phyloP scores from a whole-genome alignment of 768 basidiomycete species.

The Naganishia antarctica region DNA sequence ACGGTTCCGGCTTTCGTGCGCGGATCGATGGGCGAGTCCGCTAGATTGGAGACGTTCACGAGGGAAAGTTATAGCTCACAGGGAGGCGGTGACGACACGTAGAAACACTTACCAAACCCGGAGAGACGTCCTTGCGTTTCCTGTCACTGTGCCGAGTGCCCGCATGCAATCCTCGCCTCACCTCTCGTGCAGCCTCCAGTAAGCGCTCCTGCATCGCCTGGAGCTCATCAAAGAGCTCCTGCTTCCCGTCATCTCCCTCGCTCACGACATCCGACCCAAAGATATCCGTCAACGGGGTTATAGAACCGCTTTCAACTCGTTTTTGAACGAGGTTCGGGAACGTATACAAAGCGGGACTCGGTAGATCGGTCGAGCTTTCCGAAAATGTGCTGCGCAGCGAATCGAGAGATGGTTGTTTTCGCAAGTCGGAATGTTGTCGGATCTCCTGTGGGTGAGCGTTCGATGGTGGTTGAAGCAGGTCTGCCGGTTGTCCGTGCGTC shows the following conservation, averaged over 20 bases:
- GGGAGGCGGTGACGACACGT: too few relatives aligned
- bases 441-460: background rate
- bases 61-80: too few relatives aligned
- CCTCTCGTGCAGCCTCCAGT: constrained; percentile 13
- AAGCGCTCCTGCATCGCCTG: constrained; percentile 23
- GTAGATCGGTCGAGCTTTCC: background rate
- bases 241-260: constrained; percentile 8
- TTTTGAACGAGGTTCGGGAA: background rate
- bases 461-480: background rate
- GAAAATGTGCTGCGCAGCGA: background rate
- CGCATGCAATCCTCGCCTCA: constrained; percentile 13
- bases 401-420: background rate
- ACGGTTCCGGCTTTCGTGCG: constrained; percentile 6
- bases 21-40: constrained; percentile 5
- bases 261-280: constrained; percentile 3
- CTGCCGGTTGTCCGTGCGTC: background rate
- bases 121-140: background rate
- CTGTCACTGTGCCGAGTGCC: background rate
- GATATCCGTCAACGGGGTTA: background rate
- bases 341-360: background rate
- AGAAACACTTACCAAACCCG: constrained; percentile 8
- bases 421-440: background rate
- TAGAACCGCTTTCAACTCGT: background rate
- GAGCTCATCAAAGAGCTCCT: constrained; percentile 17
- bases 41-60: too few relatives aligned